Base-by-base conservation (phyloP, 768 basidiomycete genomes). In the Mycena alexandri region DNA sequence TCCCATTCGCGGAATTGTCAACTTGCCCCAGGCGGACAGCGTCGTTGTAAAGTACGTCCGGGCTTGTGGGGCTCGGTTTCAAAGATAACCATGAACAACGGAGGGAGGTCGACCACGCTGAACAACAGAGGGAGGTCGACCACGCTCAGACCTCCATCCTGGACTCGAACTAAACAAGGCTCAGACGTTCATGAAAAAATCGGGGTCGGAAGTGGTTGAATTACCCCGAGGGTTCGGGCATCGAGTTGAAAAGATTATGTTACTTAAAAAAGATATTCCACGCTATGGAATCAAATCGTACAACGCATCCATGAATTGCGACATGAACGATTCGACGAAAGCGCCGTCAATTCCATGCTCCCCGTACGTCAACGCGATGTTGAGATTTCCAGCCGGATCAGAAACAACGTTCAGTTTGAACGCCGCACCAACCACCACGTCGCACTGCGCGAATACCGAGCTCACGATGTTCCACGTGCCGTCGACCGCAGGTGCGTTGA, bases 401-500 rank as follows among this genome's bases (percentile, higher is more conserved):
- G 74, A 71, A 48, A 76, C 70, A 8, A 75, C 74, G 56, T 75
- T 78, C 58, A 79, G 5, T 50, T 75, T 78, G 33, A 80, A 46
- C 19, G 79, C 78, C 12, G 75, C 33, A 12, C 78, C 78, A 6
- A 75, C 53, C 22, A 75, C 51, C 5, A 71, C 72, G 60, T 78
- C 73, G 53, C 75, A 77, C 56, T 79, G 79, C 6, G 76, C 75
- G 50, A 79, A 80, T 10, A 63, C 71, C 71, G 72, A 67, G 22
- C 61, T 54, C 46, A 65, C 73, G 17, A 73, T 74, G 21, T 67
- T 68, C 75, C 75, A 76, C 24, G 53, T 47, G 4, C 63, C 69
- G 33, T 57, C 67, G 0, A n/a, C 22, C 21, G 24, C 22, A 14
- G 12, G 48, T 1, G 50, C 47, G 10, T 65, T 63, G 47, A 81